Evolutionary conservation across 2,329 filamentous ascomycete species (phyloP).

Genomic region (Colletotrichum viniferum): DNA sequence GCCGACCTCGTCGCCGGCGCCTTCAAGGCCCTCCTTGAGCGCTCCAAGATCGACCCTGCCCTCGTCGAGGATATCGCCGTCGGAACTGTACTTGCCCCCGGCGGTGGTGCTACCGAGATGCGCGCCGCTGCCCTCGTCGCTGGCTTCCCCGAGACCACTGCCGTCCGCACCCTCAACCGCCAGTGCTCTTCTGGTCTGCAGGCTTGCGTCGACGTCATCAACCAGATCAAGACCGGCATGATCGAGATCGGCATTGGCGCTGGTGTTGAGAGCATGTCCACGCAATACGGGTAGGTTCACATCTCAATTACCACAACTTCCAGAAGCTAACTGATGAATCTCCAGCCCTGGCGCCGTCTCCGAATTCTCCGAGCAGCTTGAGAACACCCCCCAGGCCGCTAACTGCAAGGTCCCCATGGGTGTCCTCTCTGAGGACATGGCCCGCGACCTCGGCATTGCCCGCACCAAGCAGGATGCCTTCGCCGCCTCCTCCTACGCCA

Average conservation of each 20-base stretch:
- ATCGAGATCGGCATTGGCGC: slow-evolving; percentile 95
- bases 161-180: slow-evolving; percentile 88
- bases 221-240: slow-evolving; percentile 89
- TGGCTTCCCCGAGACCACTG: slow-evolving; percentile 83
- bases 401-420: slow-evolving; percentile 99
- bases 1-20: slow-evolving; percentile 85
- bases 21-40: slow-evolving; percentile 79
- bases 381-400: slow-evolving; percentile 78
- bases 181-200: slow-evolving; percentile 95
- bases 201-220: slow-evolving; percentile 91
- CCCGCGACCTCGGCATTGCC: slow-evolving; percentile 76
- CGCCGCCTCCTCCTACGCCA: slow-evolving; percentile 90
- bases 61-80: slow-evolving; percentile 93
- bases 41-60: slow-evolving; percentile 85
- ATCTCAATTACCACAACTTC: not conserved
- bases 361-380: slow-evolving; percentile 90
- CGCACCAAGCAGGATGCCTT: slow-evolving; percentile 87
- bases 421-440: slow-evolving; percentile 92
- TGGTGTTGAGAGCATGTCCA: slow-evolving; percentile 95
- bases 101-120: slow-evolving; percentile 96
- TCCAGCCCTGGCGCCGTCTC: slow-evolving; percentile 78
- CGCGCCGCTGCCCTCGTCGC: slow-evolving; percentile 88
- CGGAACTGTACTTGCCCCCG: slow-evolving; percentile 88
- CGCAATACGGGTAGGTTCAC: slow-evolving; percentile 78
- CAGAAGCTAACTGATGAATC: not conserved